phyloP scores from a whole-genome alignment of 306 rosid genomes.

The Nissolia schottii region DNA sequence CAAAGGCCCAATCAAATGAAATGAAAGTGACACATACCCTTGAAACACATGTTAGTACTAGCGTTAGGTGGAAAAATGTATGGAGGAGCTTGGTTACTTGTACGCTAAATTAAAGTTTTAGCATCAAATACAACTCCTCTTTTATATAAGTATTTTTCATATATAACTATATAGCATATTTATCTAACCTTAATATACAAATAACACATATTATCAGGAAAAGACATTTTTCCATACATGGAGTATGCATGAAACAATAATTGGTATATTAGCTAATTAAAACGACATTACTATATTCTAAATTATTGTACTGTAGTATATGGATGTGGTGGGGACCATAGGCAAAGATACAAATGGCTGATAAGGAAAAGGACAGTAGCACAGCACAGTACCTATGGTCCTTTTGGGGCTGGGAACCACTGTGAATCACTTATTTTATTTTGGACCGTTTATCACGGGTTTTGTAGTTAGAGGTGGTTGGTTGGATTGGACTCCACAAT shows the following conservation, averaged over 20 bases:
- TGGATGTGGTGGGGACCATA: conserved; percentile 16
- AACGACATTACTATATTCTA: not conserved
- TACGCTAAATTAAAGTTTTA: too few relatives aligned
- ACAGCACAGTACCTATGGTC: not conserved
- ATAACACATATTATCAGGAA: too few relatives aligned
- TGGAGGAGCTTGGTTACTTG: too few relatives aligned
- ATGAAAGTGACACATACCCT: not conserved
- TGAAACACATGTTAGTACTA: not conserved
- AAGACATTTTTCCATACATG: too few relatives aligned
- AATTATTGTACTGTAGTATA: not conserved
- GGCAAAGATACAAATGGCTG: not conserved
- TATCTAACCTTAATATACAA: too few relatives aligned
- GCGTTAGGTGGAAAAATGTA: not conserved
- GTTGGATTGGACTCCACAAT: not conserved
- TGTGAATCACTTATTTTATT: not conserved
- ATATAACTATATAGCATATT: too few relatives aligned
- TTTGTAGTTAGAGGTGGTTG: conserved; percentile 13
- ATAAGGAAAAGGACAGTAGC: not conserved
- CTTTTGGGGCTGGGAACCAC: not conserved
- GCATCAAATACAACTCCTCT: too few relatives aligned
- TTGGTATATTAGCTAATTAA: not conserved
- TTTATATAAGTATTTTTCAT: too few relatives aligned
- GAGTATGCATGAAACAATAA: conserved; percentile 15
- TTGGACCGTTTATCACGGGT: conserved; percentile 24
- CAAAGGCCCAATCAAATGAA: not conserved